These are phyloP conservation scores for Ploettnerulaceae sp. DNA, from an alignment of 2,329 filamentous ascomycete species.

Conservation along the genomic window DNA sequence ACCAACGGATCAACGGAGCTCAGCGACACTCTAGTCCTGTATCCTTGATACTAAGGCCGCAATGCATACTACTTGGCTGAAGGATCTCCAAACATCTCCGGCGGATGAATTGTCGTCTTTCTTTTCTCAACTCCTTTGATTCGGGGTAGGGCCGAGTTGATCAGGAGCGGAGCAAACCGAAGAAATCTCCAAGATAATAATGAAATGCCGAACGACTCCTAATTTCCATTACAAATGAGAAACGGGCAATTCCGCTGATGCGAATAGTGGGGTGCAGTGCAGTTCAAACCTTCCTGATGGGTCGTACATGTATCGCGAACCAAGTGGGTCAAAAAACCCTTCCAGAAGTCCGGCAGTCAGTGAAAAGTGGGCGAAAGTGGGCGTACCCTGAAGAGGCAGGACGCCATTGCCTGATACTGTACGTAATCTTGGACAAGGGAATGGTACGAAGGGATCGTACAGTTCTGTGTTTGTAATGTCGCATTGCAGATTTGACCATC, in stretches of 20 bases:
- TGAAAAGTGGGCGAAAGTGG: background rate
- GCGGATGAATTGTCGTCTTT: too few species aligned
- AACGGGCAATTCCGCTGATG: slow-evolving; percentile 12
- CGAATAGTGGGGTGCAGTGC: slow-evolving; percentile 13
- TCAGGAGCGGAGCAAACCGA: background rate
- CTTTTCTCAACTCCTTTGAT: too few species aligned
- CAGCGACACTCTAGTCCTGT: slow-evolving; percentile 8
- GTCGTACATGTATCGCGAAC: slow-evolving; percentile 1
- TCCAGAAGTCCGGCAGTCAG: slow-evolving; percentile 15
- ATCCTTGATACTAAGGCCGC: slow-evolving; percentile 2
- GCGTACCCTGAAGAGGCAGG: slow-evolving; percentile 1
- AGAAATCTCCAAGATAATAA: too few species aligned
- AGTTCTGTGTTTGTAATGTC: slow-evolving; percentile 5
- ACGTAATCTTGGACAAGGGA: slow-evolving; percentile 10
- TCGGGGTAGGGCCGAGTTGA: too few species aligned
- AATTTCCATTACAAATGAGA: slow-evolving; percentile 8
- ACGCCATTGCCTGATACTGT: slow-evolving; percentile 1
- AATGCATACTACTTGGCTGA: slow-evolving; percentile 1
- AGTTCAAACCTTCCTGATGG: slow-evolving; percentile 9
- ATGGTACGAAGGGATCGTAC: background rate
- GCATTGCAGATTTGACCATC: slow-evolving; percentile 5
- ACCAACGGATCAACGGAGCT: too few species aligned
- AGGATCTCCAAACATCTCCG: slow-evolving; percentile 3
- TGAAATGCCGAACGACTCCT: slow-evolving; percentile 5
- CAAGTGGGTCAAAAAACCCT: slow-evolving; percentile 9